Base-by-base conservation (phyloP, 768 basidiomycete species). In the Amanita muscaria region DNA sequence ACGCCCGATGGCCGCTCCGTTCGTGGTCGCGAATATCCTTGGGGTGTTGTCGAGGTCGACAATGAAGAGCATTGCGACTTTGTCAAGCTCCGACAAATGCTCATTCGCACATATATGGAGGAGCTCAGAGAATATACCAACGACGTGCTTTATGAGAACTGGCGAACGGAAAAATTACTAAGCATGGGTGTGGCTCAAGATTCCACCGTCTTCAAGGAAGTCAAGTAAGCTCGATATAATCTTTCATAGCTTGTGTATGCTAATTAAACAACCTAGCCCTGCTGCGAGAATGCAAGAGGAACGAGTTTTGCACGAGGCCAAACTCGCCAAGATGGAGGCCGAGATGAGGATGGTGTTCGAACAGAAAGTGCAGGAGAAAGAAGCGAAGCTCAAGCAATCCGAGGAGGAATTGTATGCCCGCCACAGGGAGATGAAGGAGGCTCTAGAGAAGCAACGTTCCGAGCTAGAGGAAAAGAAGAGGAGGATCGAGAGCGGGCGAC, bases 271-370 rank as follows among this genome's bases (percentile, higher is more conserved):
- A 60, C 29, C 2, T 55, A 98, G 94, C 67, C 96, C 96, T 50
- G 93, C 93, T 39, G 88, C 87, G 48, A 86, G 91, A 65, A 78
- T 90, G 69, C 91, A 93, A 52, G 96, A 99, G 61, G 96, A 99
- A 61, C 88, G 96, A 46, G 73, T 89, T 42, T 65, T 97, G 59
- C 94, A 99, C 67, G 94, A 99, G 68, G 87, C 88, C 54, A 98
- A 98, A 65, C 79, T 99, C 44, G 79, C 89, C 45, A 99, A 99
- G 81, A 97, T 97, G 85, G 96, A 99, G 70, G 88, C 92, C 45
- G 96, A 98, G 75, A 99, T 99, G 96, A 98, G 97, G 80, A 91
- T 94, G 89, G 96, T 99, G 56, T 99, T 99, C 91, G 92, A 93
- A 62, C 96, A 98, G 68, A 99, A 99, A 66, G 96, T 99, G 44